Base-by-base conservation (phyloP, 345 rosid genomes). In the Angophora floribunda region DNA sequence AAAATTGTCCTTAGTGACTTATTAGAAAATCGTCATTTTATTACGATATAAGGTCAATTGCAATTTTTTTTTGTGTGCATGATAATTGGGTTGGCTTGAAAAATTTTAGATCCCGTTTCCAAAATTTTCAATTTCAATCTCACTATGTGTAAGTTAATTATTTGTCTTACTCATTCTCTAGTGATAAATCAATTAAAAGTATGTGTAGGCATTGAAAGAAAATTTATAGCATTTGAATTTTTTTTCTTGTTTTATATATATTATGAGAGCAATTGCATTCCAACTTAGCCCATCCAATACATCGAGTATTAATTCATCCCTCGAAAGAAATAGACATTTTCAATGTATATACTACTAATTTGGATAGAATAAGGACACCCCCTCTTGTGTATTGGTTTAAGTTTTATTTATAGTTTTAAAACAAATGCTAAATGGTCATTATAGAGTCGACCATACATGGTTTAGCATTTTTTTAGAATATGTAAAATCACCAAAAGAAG, bases 311-410 rank as follows among this genome's bases (percentile, higher is more conserved):
- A 61, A 61, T n/a, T 6, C 70, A 7, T 28, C 70, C 70, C 17
- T 28, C 0, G 2, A 13, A 1, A 0, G 9, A 13, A 13, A 61
- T 1, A 59, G 0, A 59, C 30, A 24, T 59, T 59, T 59, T 59
- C 3, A 0, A 59, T 59, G 3, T 1, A 61, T 61, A 61, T 61
- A n/a, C 70, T 28, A 61, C 70, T 13, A 61, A 6, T 61, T 61
- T 61, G 32, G 32, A 61, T 28, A 61, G 32, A 28, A 28, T 61
- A 61, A 32, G 14, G 6, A 6, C 30, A 28, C 1, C n/a, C n/a
- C 15, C 1, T 59, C 14, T 28, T 7, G 59, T 53, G 21, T 19
- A 53, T 53, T 21, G 59, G 7, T 55, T 55, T 53, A 53, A 7
- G 59, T 53, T 36, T 53, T 24, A 53, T 22, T 19, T 53, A 19